Base-by-base conservation (phyloP, 2,329 filamentous ascomycete species). In the Sporothrix humicola region DNA sequence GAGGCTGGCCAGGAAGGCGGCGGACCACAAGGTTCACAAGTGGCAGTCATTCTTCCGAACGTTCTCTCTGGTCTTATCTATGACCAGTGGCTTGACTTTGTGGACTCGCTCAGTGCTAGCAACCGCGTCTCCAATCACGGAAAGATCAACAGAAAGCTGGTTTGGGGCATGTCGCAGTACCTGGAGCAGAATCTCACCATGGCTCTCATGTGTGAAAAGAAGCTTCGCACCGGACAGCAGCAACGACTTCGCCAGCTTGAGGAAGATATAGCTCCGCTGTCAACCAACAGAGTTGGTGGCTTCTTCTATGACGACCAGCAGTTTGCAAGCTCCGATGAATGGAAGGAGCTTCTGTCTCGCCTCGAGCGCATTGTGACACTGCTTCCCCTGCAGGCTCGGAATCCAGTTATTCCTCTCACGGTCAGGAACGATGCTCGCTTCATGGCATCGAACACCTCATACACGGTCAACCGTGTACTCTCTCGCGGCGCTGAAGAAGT, bases 181-280 rank as follows among this genome's bases (percentile, higher is more conserved):
- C 77, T 84, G 1, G 82, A 84, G 74, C 77, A 79, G 26, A 84
- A 84, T 65, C 72, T 81, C 9, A 78, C 79, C 61, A 75, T 74
- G 52, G 56, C 75, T 0, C 71, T 26, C 6, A 37, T 20, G 42
- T 48, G 61, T 20, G 72, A 69, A 31, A 73, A 70, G 46, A 44
- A 31, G n/a, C 68, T 75, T 10, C 73, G 72, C 10, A 17, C 73
- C 12, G 59, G 66, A 48, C 44, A 12, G 44, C 73, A 66, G 46
- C 50, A 44, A 20, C 4, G 20, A 7, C 37, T 7, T 8, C 66
- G 5, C 42, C 54, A 31, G 13, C 20, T 1, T 20, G n/a, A n/a
- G 8, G 42, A 66, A 26, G 42, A 66, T 2, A 20, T n/a, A 1
- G 17, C 42, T 20, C n/a, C 15, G 61, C 20, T 48, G 10, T 26